phyloP scores from a whole-genome alignment of 2,329 filamentous ascomycete genomes.

The Fusarium sulawesiense region DNA sequence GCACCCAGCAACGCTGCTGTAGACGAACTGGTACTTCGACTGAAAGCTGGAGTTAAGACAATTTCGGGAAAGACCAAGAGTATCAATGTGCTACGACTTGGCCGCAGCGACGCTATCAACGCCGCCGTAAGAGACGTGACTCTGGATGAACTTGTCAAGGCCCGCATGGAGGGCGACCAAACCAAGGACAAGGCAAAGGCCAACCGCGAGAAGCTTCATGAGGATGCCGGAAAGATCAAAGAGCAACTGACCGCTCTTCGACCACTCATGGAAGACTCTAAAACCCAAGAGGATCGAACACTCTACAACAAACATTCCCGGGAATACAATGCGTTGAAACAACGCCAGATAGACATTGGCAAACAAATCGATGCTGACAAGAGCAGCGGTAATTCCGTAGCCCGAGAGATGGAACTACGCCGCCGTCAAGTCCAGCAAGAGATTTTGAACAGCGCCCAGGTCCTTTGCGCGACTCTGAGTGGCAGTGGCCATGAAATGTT shows the following conservation, averaged over 20 bases:
- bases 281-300: constrained; percentile 63
- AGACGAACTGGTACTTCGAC: constrained; percentile 91
- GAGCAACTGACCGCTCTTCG: constrained; percentile 77
- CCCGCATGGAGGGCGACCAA: constrained; percentile 71
- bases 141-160: constrained; percentile 88
- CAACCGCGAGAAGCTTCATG: constrained; percentile 69
- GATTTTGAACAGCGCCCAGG: constrained; percentile 88
- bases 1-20: constrained; percentile 99
- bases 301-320: constrained; percentile 71
- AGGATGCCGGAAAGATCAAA: constrained; percentile 78
- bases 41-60: constrained; percentile 88
- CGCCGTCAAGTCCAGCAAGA: constrained; percentile 88
- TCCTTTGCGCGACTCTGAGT: constrained; percentile 94
- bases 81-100: constrained; percentile 89
- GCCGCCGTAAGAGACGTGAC: constrained; percentile 89
- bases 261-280: constrained; percentile 75
- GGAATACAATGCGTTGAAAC: constrained; percentile 81
- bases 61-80: constrained; percentile 77
- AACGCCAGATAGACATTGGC: constrained; percentile 78
- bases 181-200: constrained; percentile 68
- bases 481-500: constrained; percentile 98
- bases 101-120: constrained; percentile 93
- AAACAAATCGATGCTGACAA: constrained; percentile 88
- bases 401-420: constrained; percentile 86
- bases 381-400: constrained; percentile 83